Percentiles rank a stretch among this genome's conserved stretches.
Evolutionary conservation across 805 yeast species (phyloP).

Genomic region (Debaryomyces prosopidis): DNA sequence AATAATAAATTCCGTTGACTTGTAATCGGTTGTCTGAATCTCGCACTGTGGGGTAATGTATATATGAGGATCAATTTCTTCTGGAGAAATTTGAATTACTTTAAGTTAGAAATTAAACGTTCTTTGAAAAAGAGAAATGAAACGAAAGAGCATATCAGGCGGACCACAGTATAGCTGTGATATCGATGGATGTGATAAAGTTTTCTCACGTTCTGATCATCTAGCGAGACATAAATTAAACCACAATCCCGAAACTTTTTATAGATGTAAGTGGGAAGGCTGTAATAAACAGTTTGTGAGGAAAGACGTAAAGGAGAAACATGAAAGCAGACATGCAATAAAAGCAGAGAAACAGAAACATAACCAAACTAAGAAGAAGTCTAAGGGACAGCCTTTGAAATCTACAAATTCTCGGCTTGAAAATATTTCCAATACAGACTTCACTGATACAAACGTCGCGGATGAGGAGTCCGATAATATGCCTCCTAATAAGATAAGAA

Average conservation of each 20-base stretch:
- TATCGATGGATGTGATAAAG: slow-evolving; percentile 8
- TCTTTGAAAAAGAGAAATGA: background rate
- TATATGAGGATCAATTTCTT: no score
- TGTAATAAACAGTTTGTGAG: slow-evolving; percentile 12
- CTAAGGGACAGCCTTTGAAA: background rate
- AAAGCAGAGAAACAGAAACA: slow-evolving; percentile 8
- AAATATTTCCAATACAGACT: no score
- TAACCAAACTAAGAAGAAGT: background rate
- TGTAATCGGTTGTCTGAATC: no score
- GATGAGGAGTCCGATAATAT: no score
- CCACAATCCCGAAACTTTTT: slow-evolving; percentile 7
- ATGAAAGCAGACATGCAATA: slow-evolving; percentile 6
- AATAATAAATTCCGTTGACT: no score
- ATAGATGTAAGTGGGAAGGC: slow-evolving; percentile 8
- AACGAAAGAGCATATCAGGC: background rate
- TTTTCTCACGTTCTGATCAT: slow-evolving; percentile 12
- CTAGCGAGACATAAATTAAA: slow-evolving; percentile 10
- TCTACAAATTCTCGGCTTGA: no score
- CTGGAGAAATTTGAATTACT: no score
- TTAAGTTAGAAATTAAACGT: no score
- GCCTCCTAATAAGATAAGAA: no score
- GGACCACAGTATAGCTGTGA: slow-evolving; percentile 4
- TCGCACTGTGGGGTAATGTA: no score
- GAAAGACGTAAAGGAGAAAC: slow-evolving; percentile 12
- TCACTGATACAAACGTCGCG: no score